These are phyloP conservation scores for Sporobolomyces pararoseus DNA, from an alignment of 768 basidiomycete genomes.

Conservation along the genomic window DNA sequence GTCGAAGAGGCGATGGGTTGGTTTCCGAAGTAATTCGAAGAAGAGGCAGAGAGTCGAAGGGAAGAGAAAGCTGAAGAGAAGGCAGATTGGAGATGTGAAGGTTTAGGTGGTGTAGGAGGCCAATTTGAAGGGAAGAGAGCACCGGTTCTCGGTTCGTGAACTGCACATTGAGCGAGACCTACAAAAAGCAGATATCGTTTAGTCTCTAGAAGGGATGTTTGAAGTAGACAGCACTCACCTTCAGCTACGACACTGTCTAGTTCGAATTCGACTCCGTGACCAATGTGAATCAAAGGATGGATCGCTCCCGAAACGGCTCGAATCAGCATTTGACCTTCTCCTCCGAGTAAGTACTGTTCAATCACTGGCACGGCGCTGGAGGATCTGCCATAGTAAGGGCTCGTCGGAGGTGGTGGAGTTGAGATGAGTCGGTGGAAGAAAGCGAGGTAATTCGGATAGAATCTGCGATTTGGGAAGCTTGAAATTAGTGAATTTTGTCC, in stretches of 20 bases:
- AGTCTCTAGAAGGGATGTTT: no score
- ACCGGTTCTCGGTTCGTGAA: slow-evolving; percentile 16
- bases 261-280: slow-evolving; percentile 45
- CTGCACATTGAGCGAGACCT: slow-evolving; percentile 43
- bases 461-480: slow-evolving; percentile 15
- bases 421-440: slow-evolving; percentile 42
- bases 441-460: slow-evolving; percentile 44
- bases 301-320: slow-evolving; percentile 42
- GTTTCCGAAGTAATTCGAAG: slow-evolving; percentile 4
- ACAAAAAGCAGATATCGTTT: no score
- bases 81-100: slow-evolving; percentile 12
- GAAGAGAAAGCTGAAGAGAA: slow-evolving; percentile 38
- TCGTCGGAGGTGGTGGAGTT: not conserved
- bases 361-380: slow-evolving; percentile 35
- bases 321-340: slow-evolving; percentile 40
- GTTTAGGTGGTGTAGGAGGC: slow-evolving; percentile 32
- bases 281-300: slow-evolving; percentile 45
- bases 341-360: slow-evolving; percentile 44
- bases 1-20: slow-evolving; percentile 13
- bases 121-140: slow-evolving; percentile 40
- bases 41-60: slow-evolving; percentile 1
- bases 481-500: not conserved
- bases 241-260: slow-evolving; percentile 43
- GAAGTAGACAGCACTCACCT: slow-evolving; percentile 18
- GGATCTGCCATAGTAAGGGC: slow-evolving; percentile 17